A percentile compares a stretch with the other conserved stretches of the same genome.
Evolutionary conservation across 768 basidiomycete species (phyloP).

Genomic region (Solioccasus polychromus): DNA sequence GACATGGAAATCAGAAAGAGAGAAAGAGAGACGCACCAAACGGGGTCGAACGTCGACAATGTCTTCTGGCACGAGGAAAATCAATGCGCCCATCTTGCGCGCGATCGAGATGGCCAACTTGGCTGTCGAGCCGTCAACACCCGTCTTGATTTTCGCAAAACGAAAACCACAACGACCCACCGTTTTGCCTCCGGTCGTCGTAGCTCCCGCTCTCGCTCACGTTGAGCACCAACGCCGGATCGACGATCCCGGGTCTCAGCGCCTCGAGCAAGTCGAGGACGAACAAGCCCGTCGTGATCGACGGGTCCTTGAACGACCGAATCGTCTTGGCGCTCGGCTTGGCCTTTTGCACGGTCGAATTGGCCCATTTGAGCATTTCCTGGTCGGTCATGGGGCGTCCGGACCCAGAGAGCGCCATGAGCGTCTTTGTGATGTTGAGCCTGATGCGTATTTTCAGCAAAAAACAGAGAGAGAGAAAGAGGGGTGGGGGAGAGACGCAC

Average conservation of each 20-base stretch:
- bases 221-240: slow-evolving; percentile 72
- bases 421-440: slow-evolving; percentile 88
- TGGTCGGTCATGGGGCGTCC: slow-evolving; percentile 87
- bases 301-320: slow-evolving; percentile 93
- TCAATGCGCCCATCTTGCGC: slow-evolving; percentile 94
- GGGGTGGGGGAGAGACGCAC: slow-evolving; percentile 36
- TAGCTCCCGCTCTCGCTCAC: slow-evolving; percentile 64
- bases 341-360: slow-evolving; percentile 75
- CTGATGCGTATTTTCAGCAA: slow-evolving; percentile 33
- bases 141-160: too few species aligned
- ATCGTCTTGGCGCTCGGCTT: slow-evolving; percentile 61
- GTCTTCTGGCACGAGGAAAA: slow-evolving; percentile 96
- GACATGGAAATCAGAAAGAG: background rate
- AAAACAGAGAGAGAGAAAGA: background rate
- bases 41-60: slow-evolving; percentile 93
- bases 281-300: slow-evolving; percentile 85
- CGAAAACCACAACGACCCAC: slow-evolving; percentile 42
- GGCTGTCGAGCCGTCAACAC: slow-evolving; percentile 46
- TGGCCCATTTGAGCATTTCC: slow-evolving; percentile 97
- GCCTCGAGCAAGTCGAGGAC: slow-evolving; percentile 91
- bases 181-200: slow-evolving; percentile 90
- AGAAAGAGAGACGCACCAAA: slow-evolving; percentile 53
- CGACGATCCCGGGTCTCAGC: slow-evolving; percentile 92
- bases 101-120: slow-evolving; percentile 98
- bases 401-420: slow-evolving; percentile 64